A percentile compares a stretch with the other conserved stretches of the same genome.
phyloP scores from a whole-genome alignment of 2,329 filamentous ascomycete species.

The Trichoderma sp. region DNA sequence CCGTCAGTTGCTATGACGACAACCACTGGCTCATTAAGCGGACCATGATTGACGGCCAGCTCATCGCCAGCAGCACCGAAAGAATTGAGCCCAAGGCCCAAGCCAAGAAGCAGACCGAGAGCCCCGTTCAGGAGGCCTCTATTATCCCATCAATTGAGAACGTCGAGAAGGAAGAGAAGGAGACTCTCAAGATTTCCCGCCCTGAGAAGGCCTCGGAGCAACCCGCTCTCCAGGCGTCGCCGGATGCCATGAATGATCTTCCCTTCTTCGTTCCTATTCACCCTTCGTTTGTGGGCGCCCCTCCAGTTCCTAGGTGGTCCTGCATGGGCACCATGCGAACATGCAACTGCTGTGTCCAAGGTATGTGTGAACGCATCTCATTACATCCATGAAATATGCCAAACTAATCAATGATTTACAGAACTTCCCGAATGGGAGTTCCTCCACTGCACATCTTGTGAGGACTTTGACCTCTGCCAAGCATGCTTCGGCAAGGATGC shows the following conservation, averaged over 20 bases:
- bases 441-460: constrained; percentile 79
- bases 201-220: constrained; percentile 8
- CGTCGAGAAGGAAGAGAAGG: not conserved
- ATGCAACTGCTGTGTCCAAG: constrained; percentile 63
- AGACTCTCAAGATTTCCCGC: constrained; percentile 15
- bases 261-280: constrained; percentile 21
- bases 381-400: constrained; percentile 31
- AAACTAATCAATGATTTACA: constrained; percentile 28
- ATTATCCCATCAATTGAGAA: constrained; percentile 1
- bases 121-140: constrained; percentile 27
- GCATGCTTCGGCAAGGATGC: constrained; percentile 70
- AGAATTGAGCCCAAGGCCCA: constrained; percentile 66
- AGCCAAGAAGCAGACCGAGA: constrained; percentile 26
- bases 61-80: constrained; percentile 84
- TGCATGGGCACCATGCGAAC: constrained; percentile 52
- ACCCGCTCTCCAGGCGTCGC: not conserved
- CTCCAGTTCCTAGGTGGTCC: constrained; percentile 25
- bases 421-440: constrained; percentile 76
- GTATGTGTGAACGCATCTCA: constrained; percentile 24
- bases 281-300: constrained; percentile 25
- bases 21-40: constrained; percentile 96
- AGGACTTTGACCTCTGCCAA: constrained; percentile 91
- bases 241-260: not conserved
- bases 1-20: constrained; percentile 72
- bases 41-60: constrained; percentile 70